Conservation (phyloP, 1,284 basidiomycete species). For the Cutaneotrichosporon spelunceum region DNA sequence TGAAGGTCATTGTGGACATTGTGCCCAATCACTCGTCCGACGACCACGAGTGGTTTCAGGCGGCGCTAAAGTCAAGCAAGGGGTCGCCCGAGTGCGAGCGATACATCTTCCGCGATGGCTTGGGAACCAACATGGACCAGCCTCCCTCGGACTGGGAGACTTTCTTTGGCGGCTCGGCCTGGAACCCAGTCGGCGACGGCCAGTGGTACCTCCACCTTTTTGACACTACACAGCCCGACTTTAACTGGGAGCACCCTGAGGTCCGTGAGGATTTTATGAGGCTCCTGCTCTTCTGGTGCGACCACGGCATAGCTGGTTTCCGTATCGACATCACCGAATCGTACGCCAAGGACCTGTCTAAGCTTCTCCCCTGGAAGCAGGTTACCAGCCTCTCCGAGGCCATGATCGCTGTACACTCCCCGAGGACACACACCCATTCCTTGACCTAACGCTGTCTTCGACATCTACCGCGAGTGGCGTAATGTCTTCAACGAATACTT, state of each 20-base stretch:
- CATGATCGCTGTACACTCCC: conserved; percentile 25
- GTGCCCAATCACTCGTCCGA: conserved; percentile 78
- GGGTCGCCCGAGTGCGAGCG: conserved; percentile 57
- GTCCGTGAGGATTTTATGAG: conserved; percentile 64
- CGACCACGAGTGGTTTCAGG: conserved; percentile 72
- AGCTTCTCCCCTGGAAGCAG: conserved; percentile 18
- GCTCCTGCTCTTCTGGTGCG: conserved; percentile 69
- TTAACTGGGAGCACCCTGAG: conserved; percentile 71
- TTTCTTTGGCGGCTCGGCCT: conserved; percentile 67
- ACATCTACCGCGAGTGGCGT: conserved; percentile 43
- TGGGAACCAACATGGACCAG: conserved; percentile 53
- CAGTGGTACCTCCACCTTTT: conserved; percentile 73
- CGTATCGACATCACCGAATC: conserved; percentile 51
- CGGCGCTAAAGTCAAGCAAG: conserved; percentile 61
- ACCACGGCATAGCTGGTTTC: conserved; percentile 71
- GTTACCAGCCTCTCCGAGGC: conserved; percentile 14
- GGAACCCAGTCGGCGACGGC: conserved; percentile 67
- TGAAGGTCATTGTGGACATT: conserved; percentile 75
- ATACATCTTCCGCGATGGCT: conserved; percentile 70
- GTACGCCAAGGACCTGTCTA: conserved; percentile 28
- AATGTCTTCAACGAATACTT: conserved; percentile 45
- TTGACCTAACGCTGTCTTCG: conserved; percentile 41
- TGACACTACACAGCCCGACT: conserved; percentile 67
- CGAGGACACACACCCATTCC: conserved; percentile 30
- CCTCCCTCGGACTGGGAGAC: conserved; percentile 73